Base-by-base conservation (phyloP, 2,329 filamentous ascomycete species). In the Ceratocystis variospora region DNA sequence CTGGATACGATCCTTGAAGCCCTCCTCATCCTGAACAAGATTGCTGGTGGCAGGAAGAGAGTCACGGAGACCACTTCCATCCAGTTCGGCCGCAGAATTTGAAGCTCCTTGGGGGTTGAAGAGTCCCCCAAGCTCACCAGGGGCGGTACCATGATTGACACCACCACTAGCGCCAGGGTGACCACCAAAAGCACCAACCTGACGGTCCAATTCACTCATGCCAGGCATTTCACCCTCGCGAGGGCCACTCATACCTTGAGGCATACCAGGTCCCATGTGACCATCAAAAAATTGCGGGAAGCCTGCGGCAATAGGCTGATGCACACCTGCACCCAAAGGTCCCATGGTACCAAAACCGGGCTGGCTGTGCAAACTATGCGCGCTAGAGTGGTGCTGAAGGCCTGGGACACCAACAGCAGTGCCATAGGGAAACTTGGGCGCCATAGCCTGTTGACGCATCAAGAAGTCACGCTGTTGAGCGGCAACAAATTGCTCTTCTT, bases 401-500 rank as follows among this genome's bases (percentile, higher is more conserved):
- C 71, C 59, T 70, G 68, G 68, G 25, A 68, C 31, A 19, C 62
- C 46, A 64, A 55, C 46, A 37, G 48, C 48, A 41, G 53, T 28
- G 25, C 63, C 63, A 25, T 63, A 53, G 66, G 86, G 87, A 73
- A 89, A 87, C 73, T 92, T 87, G 19, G 66, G 61, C 63, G 86
- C 81, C 68, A 91, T 85, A 5, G 83, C 81, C 73, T 96, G 91
- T 19, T 68, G 66, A 69, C 91, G 89, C 69, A 91, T 88, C 66
- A 96, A 83, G 71, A 90, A 90, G 74, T 99, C 94, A 71, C 96
- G 90, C 75, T 99, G 94, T 53, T 94, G 87, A 59, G 95, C 94
- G 85, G 97, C 95, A 45, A 96, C 81, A 74, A 94, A 96, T 74
- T 99, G 94, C 73, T 99, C 95, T 76, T 99, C 94, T 75, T 99